Percentiles rank a stretch among this genome's conserved stretches.
These are phyloP conservation scores for Ceratobasidium sp. DNA, from an alignment of 1,284 basidiomycete species.

Conservation along the genomic window DNA sequence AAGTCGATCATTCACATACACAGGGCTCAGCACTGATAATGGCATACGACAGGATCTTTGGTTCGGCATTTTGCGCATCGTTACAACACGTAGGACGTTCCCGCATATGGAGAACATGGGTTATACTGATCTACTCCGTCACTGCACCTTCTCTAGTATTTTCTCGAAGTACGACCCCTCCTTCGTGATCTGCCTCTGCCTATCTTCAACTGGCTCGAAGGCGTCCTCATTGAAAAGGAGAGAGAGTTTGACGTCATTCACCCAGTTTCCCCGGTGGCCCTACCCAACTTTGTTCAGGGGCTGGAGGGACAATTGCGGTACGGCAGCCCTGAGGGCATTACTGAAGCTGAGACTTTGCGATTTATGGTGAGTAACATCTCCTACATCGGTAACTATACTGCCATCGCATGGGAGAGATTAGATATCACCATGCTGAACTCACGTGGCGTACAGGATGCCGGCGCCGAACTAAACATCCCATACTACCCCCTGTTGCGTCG, in stretches of 20 bases:
- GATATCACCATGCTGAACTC: slow-evolving; percentile 20
- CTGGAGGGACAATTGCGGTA: slow-evolving; percentile 50
- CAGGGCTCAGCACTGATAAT: slow-evolving; percentile 8
- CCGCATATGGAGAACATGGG: neutral
- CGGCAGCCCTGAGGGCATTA: slow-evolving; percentile 50
- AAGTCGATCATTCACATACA: slow-evolving; percentile 26
- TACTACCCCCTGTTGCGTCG: slow-evolving; percentile 53
- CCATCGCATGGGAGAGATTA: neutral
- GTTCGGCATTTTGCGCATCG: slow-evolving; percentile 56
- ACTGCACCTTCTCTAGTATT: slow-evolving; percentile 48
- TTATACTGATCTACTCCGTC: slow-evolving; percentile 7
- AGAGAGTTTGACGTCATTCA: slow-evolving; percentile 52
- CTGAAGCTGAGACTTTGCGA: slow-evolving; percentile 51
- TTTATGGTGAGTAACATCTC: slow-evolving; percentile 50
- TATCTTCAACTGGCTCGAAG: slow-evolving; percentile 51
- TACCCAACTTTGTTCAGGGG: slow-evolving; percentile 55
- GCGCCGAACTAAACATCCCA: slow-evolving; percentile 54
- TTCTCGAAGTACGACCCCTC: slow-evolving; percentile 53
- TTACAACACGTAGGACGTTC: slow-evolving; percentile 48
- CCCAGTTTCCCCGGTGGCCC: slow-evolving; percentile 53
- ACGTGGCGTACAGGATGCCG: slow-evolving; percentile 49
- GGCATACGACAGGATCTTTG: slow-evolving; percentile 50
- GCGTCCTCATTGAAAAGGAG: slow-evolving; percentile 51
- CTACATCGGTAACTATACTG: slow-evolving; percentile 14
- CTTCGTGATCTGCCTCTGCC: slow-evolving; percentile 50